phyloP scores from a whole-genome alignment of 768 basidiomycete species.

The Rhodotorula babjevae region DNA sequence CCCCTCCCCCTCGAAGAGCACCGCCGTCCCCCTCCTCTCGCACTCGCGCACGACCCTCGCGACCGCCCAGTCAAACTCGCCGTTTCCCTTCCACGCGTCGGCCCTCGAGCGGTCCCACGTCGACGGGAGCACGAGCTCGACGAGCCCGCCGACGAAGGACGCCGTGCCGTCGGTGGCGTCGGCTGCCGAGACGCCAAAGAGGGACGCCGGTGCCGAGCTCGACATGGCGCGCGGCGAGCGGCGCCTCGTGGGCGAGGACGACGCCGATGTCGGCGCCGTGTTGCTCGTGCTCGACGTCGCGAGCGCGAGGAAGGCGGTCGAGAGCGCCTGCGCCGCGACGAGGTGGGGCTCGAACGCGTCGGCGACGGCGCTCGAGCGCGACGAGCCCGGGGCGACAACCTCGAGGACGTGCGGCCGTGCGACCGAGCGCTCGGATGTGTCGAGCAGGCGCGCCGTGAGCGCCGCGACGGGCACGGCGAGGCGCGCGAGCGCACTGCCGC shows the following conservation, averaged over 20 bases:
- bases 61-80: slow-evolving; percentile 14
- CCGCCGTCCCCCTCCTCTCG: not conserved
- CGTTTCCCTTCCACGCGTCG: not conserved
- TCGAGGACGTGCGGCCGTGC: not conserved
- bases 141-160: not conserved
- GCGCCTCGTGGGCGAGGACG: not conserved
- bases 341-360: slow-evolving; percentile 22
- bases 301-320: slow-evolving; percentile 12
- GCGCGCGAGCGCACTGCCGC: not conserved
- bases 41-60: slow-evolving; percentile 4
- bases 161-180: not conserved
- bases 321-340: slow-evolving; percentile 21
- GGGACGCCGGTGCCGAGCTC: not conserved
- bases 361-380: not conserved
- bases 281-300: not conserved
- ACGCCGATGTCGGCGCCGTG: not conserved
- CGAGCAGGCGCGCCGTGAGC: not conserved
- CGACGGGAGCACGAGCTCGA: not conserved
- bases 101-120: not conserved
- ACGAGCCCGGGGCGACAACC: not conserved
- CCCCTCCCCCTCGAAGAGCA: not conserved
- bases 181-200: not conserved
- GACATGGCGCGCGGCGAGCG: not conserved
- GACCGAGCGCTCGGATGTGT: not conserved
- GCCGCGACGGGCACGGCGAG: slow-evolving; percentile 2